Evolutionary conservation across 2,329 filamentous ascomycete genomes (phyloP).

Genomic region (Rhynchosporium agropyri): DNA sequence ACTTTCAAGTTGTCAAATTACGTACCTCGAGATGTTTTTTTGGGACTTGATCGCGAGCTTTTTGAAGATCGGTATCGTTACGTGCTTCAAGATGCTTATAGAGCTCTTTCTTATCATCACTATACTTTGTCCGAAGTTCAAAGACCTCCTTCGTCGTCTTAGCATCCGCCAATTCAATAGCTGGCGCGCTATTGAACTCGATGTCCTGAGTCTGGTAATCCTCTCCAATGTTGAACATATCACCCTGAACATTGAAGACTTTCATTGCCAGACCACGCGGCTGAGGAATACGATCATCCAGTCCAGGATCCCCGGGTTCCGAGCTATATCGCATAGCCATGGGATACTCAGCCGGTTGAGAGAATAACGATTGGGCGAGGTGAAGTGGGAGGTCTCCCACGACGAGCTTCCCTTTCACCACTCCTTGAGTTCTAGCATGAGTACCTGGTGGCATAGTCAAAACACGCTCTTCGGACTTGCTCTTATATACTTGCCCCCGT

Average conservation of each 20-base stretch:
- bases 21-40: slow-evolving; percentile 46
- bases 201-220: slow-evolving; percentile 45
- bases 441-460: slow-evolving; percentile 40
- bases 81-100: slow-evolving; percentile 47
- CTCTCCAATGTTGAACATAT: slow-evolving; percentile 46
- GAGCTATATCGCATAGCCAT: slow-evolving; percentile 45
- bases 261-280: slow-evolving; percentile 54
- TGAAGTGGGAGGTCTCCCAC: slow-evolving; percentile 48
- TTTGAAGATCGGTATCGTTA: slow-evolving; percentile 46
- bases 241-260: slow-evolving; percentile 51
- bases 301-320: slow-evolving; percentile 45
- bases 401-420: slow-evolving; percentile 51
- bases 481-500: slow-evolving; percentile 26
- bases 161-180: slow-evolving; percentile 50
- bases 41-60: slow-evolving; percentile 45
- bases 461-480: neutral
- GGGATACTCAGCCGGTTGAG: slow-evolving; percentile 39
- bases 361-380: slow-evolving; percentile 48
- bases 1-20: neutral
- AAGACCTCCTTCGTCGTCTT: slow-evolving; percentile 51
- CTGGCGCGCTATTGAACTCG: slow-evolving; percentile 52
- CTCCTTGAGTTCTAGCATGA: slow-evolving; percentile 51
- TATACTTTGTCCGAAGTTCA: slow-evolving; percentile 46
- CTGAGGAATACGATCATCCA: slow-evolving; percentile 48
- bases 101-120: slow-evolving; percentile 45